Percentiles rank a stretch among this genome's conserved stretches.
Evolutionary conservation across 2,329 filamentous ascomycete genomes (phyloP).

Genomic region (Cryphonectria japonica): DNA sequence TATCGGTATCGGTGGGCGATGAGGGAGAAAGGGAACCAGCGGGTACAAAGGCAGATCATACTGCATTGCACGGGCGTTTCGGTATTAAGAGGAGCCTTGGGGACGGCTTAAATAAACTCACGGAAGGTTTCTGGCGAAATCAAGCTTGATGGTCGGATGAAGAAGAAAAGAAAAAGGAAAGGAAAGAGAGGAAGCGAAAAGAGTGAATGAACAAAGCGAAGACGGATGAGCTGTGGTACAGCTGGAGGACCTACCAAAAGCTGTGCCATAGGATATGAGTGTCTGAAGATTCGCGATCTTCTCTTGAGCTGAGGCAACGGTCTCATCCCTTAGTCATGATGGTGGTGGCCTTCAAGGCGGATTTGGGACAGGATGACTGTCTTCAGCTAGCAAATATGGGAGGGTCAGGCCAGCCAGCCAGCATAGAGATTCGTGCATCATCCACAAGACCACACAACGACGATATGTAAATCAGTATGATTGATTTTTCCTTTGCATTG

Average conservation of each 20-base stretch:
- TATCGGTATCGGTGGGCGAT: slow-evolving; percentile 26
- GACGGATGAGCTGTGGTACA: neutral
- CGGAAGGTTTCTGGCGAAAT: neutral
- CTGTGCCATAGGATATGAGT: neutral
- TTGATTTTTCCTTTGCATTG: neutral
- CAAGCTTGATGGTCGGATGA: neutral
- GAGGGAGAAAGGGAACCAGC: slow-evolving; percentile 30
- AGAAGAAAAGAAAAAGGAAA: neutral
- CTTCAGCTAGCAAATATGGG: neutral
- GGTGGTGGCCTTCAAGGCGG: neutral
- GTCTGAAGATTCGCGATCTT: neutral
- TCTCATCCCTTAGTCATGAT: neutral
- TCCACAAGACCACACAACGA: neutral
- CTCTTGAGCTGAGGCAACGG: neutral
- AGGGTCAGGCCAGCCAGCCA: neutral
- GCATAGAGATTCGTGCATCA: neutral
- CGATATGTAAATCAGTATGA: neutral
- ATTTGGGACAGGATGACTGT: neutral
- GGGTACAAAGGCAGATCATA: slow-evolving; percentile 37
- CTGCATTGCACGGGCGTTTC: slow-evolving; percentile 46
- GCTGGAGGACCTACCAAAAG: neutral
- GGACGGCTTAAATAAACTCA: neutral
- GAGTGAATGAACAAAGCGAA: neutral
- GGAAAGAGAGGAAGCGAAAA: neutral
- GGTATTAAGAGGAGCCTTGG: slow-evolving; percentile 31